Evolutionary conservation across 345 rosid species (phyloP).

Genomic region (Stellera chamaejasme): DNA sequence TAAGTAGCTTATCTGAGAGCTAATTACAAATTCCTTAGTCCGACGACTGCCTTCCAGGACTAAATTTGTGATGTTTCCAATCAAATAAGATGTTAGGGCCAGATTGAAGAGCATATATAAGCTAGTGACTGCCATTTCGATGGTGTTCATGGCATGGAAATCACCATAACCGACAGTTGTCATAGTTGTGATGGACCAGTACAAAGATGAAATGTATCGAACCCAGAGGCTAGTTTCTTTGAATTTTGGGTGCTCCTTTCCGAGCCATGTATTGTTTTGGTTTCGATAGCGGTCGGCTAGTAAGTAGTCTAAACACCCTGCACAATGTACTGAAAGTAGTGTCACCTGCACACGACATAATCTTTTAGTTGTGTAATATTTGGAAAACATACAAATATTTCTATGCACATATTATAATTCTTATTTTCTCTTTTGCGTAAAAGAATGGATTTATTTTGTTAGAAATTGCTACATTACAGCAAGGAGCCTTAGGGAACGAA

Average conservation of each 20-base stretch:
- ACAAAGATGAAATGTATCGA: slow-evolving; percentile 60
- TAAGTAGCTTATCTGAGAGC: too few relatives aligned
- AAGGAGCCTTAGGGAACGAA: slow-evolving; percentile 55
- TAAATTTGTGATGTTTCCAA: slow-evolving; percentile 83
- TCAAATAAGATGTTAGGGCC: slow-evolving; percentile 69
- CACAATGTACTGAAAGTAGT: slow-evolving; percentile 60
- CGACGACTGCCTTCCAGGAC: slow-evolving; percentile 88
- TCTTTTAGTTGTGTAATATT: too few relatives aligned
- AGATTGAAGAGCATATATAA: slow-evolving; percentile 84
- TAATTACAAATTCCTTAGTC: slow-evolving; percentile 80
- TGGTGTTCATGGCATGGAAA: slow-evolving; percentile 68
- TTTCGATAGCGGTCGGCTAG: slow-evolving; percentile 70
- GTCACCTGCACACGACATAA: slow-evolving; percentile 42
- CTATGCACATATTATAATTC: too few relatives aligned
- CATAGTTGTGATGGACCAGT: slow-evolving; percentile 92
- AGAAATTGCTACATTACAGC: slow-evolving; percentile 20
- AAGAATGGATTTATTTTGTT: slow-evolving; percentile 16
- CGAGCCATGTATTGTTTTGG: slow-evolving; percentile 64
- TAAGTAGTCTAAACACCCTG: slow-evolving; percentile 67
- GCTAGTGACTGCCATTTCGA: slow-evolving; percentile 64
- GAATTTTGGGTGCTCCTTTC: slow-evolving; percentile 46
- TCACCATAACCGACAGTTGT: slow-evolving; percentile 89
- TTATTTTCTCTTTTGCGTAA: too few relatives aligned
- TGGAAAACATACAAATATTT: too few relatives aligned
- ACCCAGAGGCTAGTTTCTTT: slow-evolving; percentile 56